These are phyloP conservation scores for Conoideocrella luteorostrata DNA, from an alignment of 2,329 filamentous ascomycete genomes.

Conservation along the genomic window DNA sequence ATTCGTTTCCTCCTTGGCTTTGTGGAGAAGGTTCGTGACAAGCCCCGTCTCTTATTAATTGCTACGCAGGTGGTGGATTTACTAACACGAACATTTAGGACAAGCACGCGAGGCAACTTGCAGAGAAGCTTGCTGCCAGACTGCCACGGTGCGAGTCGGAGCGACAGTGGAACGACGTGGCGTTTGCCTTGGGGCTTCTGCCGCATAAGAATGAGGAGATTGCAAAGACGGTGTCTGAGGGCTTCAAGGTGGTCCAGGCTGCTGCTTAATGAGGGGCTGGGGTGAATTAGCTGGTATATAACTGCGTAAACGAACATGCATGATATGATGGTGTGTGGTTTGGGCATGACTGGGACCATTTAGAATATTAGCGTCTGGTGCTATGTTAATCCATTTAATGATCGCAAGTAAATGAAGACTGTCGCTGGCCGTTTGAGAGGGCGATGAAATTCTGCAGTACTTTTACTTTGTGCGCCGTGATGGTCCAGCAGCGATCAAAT, in stretches of 20 bases:
- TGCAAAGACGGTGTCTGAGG: constrained; percentile 65
- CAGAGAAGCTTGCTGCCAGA: constrained; percentile 85
- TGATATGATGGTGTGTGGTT: neutral
- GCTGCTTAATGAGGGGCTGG: constrained; percentile 39
- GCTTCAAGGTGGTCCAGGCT: constrained; percentile 66
- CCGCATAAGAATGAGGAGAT: constrained; percentile 94
- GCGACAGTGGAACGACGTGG: constrained; percentile 95
- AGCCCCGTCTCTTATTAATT: constrained; percentile 10
- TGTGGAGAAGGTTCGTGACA: constrained; percentile 77
- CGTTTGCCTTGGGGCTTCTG: constrained; percentile 80
- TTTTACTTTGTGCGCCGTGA: no score
- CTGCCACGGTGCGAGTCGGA: constrained; percentile 83
- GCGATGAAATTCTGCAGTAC: no score
- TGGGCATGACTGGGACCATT: neutral
- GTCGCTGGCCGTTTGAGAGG: no score
- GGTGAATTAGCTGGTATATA: neutral
- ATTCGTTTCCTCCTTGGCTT: constrained; percentile 92
- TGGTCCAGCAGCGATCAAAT: no score
- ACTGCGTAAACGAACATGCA: neutral
- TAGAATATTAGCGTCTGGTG: no score
- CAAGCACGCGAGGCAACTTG: constrained; percentile 91
- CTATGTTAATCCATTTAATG: no score
- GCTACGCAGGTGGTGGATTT: constrained; percentile 12
- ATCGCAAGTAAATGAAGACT: no score
- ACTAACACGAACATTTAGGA: constrained; percentile 51